These are phyloP conservation scores for Suillus lakei DNA, from an alignment of 768 basidiomycete species.

Conservation along the genomic window DNA sequence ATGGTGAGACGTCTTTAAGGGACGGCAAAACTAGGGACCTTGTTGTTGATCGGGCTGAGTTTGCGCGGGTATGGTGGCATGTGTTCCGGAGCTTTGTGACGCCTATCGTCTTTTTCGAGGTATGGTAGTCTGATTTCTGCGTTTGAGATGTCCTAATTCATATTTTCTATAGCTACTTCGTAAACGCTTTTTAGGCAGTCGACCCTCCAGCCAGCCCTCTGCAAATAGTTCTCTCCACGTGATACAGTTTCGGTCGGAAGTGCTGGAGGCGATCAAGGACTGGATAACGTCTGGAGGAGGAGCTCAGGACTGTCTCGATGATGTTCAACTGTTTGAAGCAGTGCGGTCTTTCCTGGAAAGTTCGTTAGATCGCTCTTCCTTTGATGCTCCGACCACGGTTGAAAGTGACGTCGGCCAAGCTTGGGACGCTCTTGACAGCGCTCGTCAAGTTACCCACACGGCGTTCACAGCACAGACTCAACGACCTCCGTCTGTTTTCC, in stretches of 20 bases:
- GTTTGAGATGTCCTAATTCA: background rate
- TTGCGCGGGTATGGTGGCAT: constrained; percentile 82
- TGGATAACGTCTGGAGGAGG: constrained; percentile 80
- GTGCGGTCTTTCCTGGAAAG: constrained; percentile 64
- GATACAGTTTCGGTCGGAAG: constrained; percentile 59
- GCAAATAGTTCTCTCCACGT: constrained; percentile 49
- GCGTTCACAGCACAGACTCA: constrained; percentile 60
- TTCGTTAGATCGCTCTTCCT: constrained; percentile 55
- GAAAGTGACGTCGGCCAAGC: constrained; percentile 53
- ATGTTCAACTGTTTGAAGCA: constrained; percentile 62
- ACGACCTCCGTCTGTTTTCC: constrained; percentile 52
- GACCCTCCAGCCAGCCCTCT: constrained; percentile 48
- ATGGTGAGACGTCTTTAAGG: constrained; percentile 80
- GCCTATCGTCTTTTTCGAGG: constrained; percentile 85
- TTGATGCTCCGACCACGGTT: constrained; percentile 37
- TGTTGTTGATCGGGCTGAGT: constrained; percentile 73
- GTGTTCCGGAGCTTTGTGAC: constrained; percentile 83
- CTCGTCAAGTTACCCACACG: constrained; percentile 43
- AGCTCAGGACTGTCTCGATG: constrained; percentile 79
- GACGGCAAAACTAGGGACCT: constrained; percentile 77
- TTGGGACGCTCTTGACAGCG: constrained; percentile 49
- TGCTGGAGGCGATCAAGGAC: constrained; percentile 66
- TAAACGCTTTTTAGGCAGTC: constrained; percentile 67
- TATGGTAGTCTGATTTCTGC: constrained; percentile 35
- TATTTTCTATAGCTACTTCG: constrained; percentile 60